Evolutionary conservation across 2,329 filamentous ascomycete genomes (phyloP).

Genomic region (Madurella mycetomatis): DNA sequence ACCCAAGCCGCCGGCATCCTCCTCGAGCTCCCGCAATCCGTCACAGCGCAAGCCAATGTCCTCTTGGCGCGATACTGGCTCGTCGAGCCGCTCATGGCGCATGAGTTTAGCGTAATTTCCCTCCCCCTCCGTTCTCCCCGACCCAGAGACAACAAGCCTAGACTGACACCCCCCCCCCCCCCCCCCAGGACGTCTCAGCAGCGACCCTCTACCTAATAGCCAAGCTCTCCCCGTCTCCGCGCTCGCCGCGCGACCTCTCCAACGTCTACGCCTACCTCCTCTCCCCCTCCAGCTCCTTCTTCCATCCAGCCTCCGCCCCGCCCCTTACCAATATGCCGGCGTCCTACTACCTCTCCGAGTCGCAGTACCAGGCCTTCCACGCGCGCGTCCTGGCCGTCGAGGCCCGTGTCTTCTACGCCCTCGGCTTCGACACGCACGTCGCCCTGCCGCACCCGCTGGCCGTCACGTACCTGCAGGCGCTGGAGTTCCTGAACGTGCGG

Average conservation of each 20-base stretch:
- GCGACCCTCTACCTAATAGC: conserved; percentile 75
- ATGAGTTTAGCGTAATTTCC: conserved; percentile 51
- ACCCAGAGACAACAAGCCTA: neutral
- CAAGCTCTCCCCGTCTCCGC: conserved; percentile 74
- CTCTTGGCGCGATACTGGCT: conserved; percentile 79
- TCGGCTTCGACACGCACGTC: conserved; percentile 81
- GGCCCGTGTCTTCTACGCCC: conserved; percentile 66
- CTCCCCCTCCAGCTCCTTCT: conserved; percentile 55
- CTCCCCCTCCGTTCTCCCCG: neutral
- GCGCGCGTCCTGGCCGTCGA: conserved; percentile 68
- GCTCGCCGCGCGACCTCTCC: conserved; percentile 72
- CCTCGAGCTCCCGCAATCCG: conserved; percentile 77
- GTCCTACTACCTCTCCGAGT: conserved; percentile 68
- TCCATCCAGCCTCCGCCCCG: conserved; percentile 36
- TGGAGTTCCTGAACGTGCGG: conserved; percentile 56
- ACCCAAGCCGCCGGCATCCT: conserved; percentile 77
- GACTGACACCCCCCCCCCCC: conserved; percentile 3
- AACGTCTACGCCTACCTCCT: conserved; percentile 82
- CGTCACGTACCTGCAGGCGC: conserved; percentile 86
- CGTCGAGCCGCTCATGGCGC: conserved; percentile 48
- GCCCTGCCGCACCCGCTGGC: conserved; percentile 81
- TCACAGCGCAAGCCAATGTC: conserved; percentile 80
- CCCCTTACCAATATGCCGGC: conserved; percentile 40
- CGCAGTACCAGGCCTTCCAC: conserved; percentile 62
- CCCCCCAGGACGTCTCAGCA: conserved; percentile 68